Conservation (phyloP, 176 grass and related monocot species). For the Elymus sibiricus region DNA sequence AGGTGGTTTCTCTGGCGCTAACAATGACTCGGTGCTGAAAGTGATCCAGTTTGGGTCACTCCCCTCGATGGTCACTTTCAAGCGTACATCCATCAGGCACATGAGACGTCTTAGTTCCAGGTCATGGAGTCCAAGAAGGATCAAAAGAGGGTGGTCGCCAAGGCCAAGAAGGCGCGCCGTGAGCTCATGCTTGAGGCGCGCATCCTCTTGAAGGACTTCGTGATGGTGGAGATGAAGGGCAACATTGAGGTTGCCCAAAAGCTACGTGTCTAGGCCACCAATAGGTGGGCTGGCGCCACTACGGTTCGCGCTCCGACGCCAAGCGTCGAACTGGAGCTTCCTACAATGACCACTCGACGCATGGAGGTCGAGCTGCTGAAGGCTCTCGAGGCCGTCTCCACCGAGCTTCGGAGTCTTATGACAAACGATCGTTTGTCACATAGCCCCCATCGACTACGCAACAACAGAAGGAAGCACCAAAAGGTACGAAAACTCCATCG, state of each 20-base stretch:
- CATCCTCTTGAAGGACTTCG: background rate
- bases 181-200: background rate
- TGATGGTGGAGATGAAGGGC: background rate
- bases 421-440: background rate
- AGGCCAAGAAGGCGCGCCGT: too few species aligned
- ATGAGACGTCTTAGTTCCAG: background rate
- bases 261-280: background rate
- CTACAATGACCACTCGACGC: background rate
- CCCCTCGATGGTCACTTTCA: too few species aligned
- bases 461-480: background rate
- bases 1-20: too few species aligned
- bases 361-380: background rate
- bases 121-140: background rate
- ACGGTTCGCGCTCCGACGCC: accelerated
- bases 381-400: background rate
- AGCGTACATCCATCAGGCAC: too few species aligned
- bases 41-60: too few species aligned
- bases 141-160: background rate
- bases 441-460: background rate
- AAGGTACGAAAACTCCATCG: background rate
- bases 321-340: accelerated
- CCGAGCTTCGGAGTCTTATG: too few species aligned
- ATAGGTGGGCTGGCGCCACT: background rate
- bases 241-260: background rate
- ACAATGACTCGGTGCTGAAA: too few species aligned